Conservation (phyloP, 768 basidiomycete genomes). For the Hygrocybe punicea region DNA sequence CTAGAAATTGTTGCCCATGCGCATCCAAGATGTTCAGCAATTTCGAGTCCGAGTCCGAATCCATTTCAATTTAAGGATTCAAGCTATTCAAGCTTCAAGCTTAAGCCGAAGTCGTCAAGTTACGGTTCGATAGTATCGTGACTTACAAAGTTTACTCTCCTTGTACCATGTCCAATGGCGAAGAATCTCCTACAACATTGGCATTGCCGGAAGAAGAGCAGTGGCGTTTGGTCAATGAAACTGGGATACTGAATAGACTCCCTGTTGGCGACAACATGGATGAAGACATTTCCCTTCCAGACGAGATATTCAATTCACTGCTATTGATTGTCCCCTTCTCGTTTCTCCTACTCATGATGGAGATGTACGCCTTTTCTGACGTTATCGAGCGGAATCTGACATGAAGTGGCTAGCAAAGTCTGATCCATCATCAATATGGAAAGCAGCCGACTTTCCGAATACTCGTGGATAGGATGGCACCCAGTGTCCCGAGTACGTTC, state of each 20-base stretch:
- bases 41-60: conserved; percentile 31
- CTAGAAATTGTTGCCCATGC: conserved; percentile 47
- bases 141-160: too few relatives aligned
- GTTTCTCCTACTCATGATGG: conserved; percentile 76
- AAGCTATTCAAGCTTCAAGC: conserved; percentile 20
- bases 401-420: conserved; percentile 39
- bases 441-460: conserved; percentile 49
- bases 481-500: conserved; percentile 70
- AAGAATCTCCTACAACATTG: conserved; percentile 23
- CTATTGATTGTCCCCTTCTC: conserved; percentile 70
- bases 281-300: conserved; percentile 45
- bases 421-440: conserved; percentile 78
- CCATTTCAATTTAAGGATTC: too few relatives aligned
- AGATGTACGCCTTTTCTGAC: conserved; percentile 57
- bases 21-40: conserved; percentile 44
- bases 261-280: conserved; percentile 36
- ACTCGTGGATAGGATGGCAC: conserved; percentile 54
- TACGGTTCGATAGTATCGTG: too few relatives aligned
- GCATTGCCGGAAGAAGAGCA: conserved; percentile 73
- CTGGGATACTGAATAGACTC: conserved; percentile 49
- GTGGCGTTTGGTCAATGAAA: conserved; percentile 69
- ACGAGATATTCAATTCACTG: conserved; percentile 67
- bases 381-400: conserved; percentile 1
- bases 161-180: conserved; percentile 2
- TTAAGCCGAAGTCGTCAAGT: too few relatives aligned